Conservation (phyloP, 768 basidiomycete species). For the Collybia sordida region DNA sequence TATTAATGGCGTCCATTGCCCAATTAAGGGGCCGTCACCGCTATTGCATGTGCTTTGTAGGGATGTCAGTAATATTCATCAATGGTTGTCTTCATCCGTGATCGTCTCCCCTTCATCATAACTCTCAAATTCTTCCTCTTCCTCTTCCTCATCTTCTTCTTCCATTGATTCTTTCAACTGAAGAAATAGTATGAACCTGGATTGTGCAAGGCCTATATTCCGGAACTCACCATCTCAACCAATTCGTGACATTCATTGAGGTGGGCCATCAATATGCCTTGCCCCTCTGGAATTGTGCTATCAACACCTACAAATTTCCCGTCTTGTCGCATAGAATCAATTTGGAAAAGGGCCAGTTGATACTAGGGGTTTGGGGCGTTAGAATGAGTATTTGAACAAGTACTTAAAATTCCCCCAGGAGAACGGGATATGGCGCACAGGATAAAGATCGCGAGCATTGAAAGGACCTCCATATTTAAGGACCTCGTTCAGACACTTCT, state of each 20-base stretch:
- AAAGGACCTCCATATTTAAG: slow-evolving; percentile 94
- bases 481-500: slow-evolving; percentile 96
- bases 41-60: too few species aligned
- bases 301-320: slow-evolving; percentile 91
- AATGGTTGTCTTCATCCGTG: not conserved
- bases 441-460: slow-evolving; percentile 89
- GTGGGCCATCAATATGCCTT: slow-evolving; percentile 95
- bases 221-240: slow-evolving; percentile 77
- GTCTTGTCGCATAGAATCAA: slow-evolving; percentile 89
- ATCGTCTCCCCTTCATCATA: slow-evolving; percentile 23
- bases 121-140: slow-evolving; percentile 48
- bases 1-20: not conserved
- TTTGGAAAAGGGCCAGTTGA: slow-evolving; percentile 92
- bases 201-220: too few species aligned
- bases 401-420: not conserved
- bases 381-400: not conserved
- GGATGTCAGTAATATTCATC: too few species aligned
- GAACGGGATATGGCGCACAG: slow-evolving; percentile 49
- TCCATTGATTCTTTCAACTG: slow-evolving; percentile 87
- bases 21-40: too few species aligned
- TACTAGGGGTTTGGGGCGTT: slow-evolving; percentile 49
- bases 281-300: slow-evolving; percentile 91
- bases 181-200: not conserved
- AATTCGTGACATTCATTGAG: slow-evolving; percentile 95
- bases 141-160: slow-evolving; percentile 58